Base-by-base conservation (phyloP, 1,284 basidiomycete genomes). In the Sanghuangporus baumii region DNA sequence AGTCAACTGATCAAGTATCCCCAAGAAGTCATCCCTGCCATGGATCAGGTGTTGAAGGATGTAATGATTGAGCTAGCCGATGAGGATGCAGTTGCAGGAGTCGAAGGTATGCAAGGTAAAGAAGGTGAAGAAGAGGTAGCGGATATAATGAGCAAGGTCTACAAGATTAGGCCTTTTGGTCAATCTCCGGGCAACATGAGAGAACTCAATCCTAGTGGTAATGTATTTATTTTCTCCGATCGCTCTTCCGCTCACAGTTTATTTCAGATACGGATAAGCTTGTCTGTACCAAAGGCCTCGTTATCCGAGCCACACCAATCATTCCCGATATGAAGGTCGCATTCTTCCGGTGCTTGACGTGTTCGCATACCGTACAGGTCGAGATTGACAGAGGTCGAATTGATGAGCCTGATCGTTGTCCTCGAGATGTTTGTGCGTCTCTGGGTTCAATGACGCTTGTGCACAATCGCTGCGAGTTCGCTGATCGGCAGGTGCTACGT, bases 261-360 rank as follows among this genome's bases (percentile, higher is more conserved):
- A 14, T 37, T 60, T 26, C 64, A 96, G 95, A 98, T 71, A 97
- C 96, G 66, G 95, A 98, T 81, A 96, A 98, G 75, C 87, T 99
- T 43, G 91, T 98, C 31, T 90, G 88, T 58, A 89, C 99, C 76
- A 98, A 96, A 73, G 96, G 97, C 59, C 86, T 99, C 5, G 95
- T 99, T 67, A 99, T 99, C 68, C 92, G 97, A 47, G 93, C 95
- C 0, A 98, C 96, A 0, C 94, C 96, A 3, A 91, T 99, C 71
- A 98, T 99, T 63, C 96, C 97, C 1, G 96, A 99, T 75, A 99
- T 99, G 97, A 95, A 94, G 76, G 84, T 87, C 71, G 96, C 96
- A 37, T 99, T 99, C 80, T 99, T 99, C 86, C 91, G 96, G 55
- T 99, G 96, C 77, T 79, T 94, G n/a, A 90, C 89, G 46, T 99